Evolutionary conservation across 148 eudicot genomes (phyloP).

Genomic region (Drosera capensis): DNA sequence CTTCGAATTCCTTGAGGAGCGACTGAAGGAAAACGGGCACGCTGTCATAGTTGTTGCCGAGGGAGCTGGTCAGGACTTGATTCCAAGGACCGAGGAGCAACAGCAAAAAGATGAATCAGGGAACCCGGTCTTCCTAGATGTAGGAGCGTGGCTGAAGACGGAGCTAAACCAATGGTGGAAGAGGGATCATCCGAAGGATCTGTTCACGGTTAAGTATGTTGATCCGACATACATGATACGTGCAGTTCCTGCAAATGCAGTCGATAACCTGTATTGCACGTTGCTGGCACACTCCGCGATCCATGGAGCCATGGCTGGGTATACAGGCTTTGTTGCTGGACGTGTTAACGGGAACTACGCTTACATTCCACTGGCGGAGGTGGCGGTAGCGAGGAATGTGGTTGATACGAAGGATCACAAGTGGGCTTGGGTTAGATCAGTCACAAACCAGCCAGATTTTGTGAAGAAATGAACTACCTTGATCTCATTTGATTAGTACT

Average conservation of each 20-base stretch:
- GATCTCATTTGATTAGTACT: too few relatives aligned
- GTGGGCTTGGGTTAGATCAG: constrained; percentile 79
- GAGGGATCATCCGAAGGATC: constrained; percentile 49
- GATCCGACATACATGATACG: constrained; percentile 46
- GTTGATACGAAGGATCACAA: constrained; percentile 42
- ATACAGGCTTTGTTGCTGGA: constrained; percentile 53
- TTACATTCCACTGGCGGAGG: constrained; percentile 51
- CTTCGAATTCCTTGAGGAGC: constrained; percentile 26
- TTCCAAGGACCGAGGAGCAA: too few relatives aligned
- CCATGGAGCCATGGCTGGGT: constrained; percentile 72
- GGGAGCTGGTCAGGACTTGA: constrained; percentile 48
- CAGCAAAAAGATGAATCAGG: too few relatives aligned
- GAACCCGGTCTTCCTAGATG: too few relatives aligned
- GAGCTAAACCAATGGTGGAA: too few relatives aligned
- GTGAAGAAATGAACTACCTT: constrained; percentile 3
- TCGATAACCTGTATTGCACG: constrained; percentile 36
- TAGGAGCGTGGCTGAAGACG: too few relatives aligned
- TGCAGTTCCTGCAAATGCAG: constrained; percentile 37
- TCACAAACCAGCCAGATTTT: constrained; percentile 68
- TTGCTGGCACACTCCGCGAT: constrained; percentile 64
- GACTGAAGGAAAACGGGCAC: constrained; percentile 33
- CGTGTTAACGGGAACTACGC: constrained; percentile 54
- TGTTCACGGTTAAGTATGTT: constrained; percentile 39
- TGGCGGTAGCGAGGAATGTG: constrained; percentile 34
- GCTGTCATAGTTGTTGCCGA: constrained; percentile 37